Base-by-base conservation (phyloP, 179 eudicot genomes). In the Amaranthus tricolor region DNA sequence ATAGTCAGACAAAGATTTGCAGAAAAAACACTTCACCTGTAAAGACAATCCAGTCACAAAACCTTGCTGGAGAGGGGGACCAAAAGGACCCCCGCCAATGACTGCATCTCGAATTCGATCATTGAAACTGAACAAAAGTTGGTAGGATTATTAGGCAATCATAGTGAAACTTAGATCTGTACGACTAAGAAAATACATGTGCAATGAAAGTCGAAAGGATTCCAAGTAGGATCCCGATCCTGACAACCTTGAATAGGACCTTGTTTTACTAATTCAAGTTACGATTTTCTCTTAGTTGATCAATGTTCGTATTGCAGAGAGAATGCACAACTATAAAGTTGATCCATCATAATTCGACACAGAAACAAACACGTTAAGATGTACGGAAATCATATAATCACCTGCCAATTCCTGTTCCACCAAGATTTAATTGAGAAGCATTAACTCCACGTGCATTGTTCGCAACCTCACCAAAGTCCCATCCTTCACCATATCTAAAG, bases 381-480 rank as follows among this genome's bases (percentile, higher is more conserved):
- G 1, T 43, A n/a, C 9, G 19, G 50, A 21, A 68, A 52, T 54
- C 15, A 62, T 52, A 54, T 17, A 47, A 61, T 9, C 73, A 95
- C 99, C 99, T 95, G 74, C 99, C 99, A 65, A 95, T 90, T 76
- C 98, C 99, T 73, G 95, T 89, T 81, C 95, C 98, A 61, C 79
- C 82, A 76, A 95, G 82, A 86, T 93, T 93, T 74, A 89, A 79
- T 75, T 95, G 99, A 70, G 97, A 89, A 48, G 98, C 97, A 86
- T 95, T 95, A 52, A 89, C 74, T 62, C 99, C 99, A 52, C 98
- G 97, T 54, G 86, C 94, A 82, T 91, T 93, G 20, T 89, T 89
- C 75, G 92, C 96, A 76, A 95, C 97, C 84, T 95, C 99, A 44
- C 96, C 98, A 68, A 95, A 93, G 87, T 93, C 96, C 97, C 99